phyloP scores from a whole-genome alignment of 2,329 filamentous ascomycete species.

The Paracorniculantispora psalliotae region DNA sequence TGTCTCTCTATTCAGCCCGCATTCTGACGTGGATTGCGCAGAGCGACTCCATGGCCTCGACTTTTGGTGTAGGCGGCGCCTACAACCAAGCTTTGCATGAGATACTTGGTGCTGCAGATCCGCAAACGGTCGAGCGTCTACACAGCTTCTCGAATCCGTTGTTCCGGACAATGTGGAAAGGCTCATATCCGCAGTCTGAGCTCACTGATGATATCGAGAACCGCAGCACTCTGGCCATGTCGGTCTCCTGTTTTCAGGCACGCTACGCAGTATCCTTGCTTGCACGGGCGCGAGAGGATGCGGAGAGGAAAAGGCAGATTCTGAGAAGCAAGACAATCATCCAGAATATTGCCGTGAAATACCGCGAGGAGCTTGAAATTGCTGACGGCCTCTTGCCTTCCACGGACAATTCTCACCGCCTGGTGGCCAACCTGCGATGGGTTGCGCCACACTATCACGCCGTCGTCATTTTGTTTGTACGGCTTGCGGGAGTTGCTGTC shows the following conservation, averaged over 20 bases:
- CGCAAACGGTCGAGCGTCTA: slow-evolving; percentile 23
- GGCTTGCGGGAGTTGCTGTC: slow-evolving; percentile 9
- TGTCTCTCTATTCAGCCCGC: slow-evolving; percentile 29
- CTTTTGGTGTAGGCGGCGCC: slow-evolving; percentile 29
- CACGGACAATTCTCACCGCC: slow-evolving; percentile 24
- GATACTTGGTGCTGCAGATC: slow-evolving; percentile 4
- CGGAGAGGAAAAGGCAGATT: slow-evolving; percentile 18
- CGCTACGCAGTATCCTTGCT: slow-evolving; percentile 26
- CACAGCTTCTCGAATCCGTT: slow-evolving; percentile 30
- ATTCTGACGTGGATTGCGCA: slow-evolving; percentile 30
- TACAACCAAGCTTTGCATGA: slow-evolving; percentile 23
- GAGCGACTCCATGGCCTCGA: slow-evolving; percentile 26
- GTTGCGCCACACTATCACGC: slow-evolving; percentile 32
- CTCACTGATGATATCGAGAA: slow-evolving; percentile 32
- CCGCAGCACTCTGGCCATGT: slow-evolving; percentile 27
- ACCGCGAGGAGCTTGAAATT: slow-evolving; percentile 23
- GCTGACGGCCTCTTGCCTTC: slow-evolving; percentile 21
- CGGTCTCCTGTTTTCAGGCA: slow-evolving; percentile 26
- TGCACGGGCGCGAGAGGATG: slow-evolving; percentile 17
- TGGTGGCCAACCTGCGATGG: slow-evolving; percentile 30
- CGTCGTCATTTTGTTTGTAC: slow-evolving; percentile 23
- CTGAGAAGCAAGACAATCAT: slow-evolving; percentile 19
- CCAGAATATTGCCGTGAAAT: slow-evolving; percentile 19
- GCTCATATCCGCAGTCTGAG: slow-evolving; percentile 29
- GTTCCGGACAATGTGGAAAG: slow-evolving; percentile 30